Percentiles rank a stretch among this genome's conserved stretches.
These are phyloP conservation scores for Globisporangium nagaii DNA, from an alignment of 352 stramenopile species.

Conservation along the genomic window DNA sequence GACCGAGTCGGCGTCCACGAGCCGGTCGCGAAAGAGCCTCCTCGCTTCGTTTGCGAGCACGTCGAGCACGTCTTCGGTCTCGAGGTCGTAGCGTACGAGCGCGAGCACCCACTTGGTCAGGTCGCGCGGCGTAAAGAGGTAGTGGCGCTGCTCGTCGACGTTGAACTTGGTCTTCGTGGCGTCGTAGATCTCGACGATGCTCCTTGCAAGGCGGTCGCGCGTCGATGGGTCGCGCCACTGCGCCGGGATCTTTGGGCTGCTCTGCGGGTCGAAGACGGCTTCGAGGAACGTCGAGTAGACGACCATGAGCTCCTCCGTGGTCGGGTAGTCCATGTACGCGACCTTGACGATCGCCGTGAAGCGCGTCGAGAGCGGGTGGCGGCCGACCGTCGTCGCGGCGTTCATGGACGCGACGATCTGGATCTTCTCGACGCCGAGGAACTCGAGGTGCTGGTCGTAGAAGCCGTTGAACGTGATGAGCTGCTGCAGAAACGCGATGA, in stretches of 20 bases:
- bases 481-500: constrained; percentile 96
- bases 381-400: constrained; percentile 88
- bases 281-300: constrained; percentile 90
- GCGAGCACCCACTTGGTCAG: constrained; percentile 90
- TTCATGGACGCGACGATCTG: constrained; percentile 95
- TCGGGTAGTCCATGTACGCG: constrained; percentile 91
- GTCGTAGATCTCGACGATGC: constrained; percentile 91
- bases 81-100: constrained; percentile 88
- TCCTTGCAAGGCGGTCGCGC: constrained; percentile 77
- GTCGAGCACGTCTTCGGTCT: constrained; percentile 85
- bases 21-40: constrained; percentile 86
- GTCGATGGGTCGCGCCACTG: constrained; percentile 55
- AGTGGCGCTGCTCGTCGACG: constrained; percentile 92
- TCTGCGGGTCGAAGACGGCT: constrained; percentile 49
- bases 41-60: constrained; percentile 88
- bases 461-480: constrained; percentile 95
- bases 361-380: constrained; percentile 88
- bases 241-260: constrained; percentile 24
- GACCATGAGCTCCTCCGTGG: constrained; percentile 81
- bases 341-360: constrained; percentile 94
- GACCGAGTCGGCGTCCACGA: constrained; percentile 79
- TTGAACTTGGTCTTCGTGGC: constrained; percentile 87
- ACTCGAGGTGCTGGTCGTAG: constrained; percentile 93
- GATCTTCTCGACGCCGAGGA: constrained; percentile 91
- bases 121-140: constrained; percentile 92